Evolutionary conservation across 805 yeast species (phyloP).

Genomic region (Ogataea saltuana): DNA sequence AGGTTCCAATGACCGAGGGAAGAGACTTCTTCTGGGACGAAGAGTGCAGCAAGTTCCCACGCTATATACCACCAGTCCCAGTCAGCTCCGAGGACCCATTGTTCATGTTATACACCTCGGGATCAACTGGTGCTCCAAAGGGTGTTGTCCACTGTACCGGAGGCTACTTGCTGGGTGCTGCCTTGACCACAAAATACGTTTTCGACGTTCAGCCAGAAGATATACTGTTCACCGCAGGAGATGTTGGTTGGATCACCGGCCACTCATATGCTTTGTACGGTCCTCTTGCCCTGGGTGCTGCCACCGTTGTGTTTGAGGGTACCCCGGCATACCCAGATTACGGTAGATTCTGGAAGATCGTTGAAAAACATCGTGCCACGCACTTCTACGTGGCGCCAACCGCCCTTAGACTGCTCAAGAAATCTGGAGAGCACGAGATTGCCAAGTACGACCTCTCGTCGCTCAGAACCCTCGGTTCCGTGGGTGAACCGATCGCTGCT

Average conservation of each 20-base stretch:
- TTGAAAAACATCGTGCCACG: conserved; percentile 86
- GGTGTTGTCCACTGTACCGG: conserved; percentile 96
- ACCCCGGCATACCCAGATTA: conserved; percentile 97
- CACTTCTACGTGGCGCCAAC: conserved; percentile 99
- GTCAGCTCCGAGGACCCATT: conserved; percentile 93
- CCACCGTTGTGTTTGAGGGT: conserved; percentile 93
- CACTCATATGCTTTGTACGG: conserved; percentile 96
- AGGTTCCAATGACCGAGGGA: conserved; percentile 69
- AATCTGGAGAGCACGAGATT: conserved; percentile 83
- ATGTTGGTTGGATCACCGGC: conserved; percentile 99
- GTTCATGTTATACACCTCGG: conserved; percentile 94
- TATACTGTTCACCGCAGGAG: conserved; percentile 93
- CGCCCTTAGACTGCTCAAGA: conserved; percentile 82
- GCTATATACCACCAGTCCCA: conserved; percentile 83
- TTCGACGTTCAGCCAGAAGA: conserved; percentile 92
- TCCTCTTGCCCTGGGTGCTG: conserved; percentile 83
- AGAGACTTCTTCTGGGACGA: conserved; percentile 98
- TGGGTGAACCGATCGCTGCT: conserved; percentile 98
- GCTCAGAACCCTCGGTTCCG: conserved; percentile 93
- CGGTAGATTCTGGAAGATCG: conserved; percentile 95
- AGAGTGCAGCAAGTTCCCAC: conserved; percentile 75
- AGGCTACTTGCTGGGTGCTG: conserved; percentile 92
- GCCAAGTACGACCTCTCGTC: conserved; percentile 78
- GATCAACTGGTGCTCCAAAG: conserved; percentile 98
- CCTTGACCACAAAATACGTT: conserved; percentile 86